Evolutionary conservation across 108 stramenopile species (phyloP).

Genomic region (Chaetoceros muelleri): DNA sequence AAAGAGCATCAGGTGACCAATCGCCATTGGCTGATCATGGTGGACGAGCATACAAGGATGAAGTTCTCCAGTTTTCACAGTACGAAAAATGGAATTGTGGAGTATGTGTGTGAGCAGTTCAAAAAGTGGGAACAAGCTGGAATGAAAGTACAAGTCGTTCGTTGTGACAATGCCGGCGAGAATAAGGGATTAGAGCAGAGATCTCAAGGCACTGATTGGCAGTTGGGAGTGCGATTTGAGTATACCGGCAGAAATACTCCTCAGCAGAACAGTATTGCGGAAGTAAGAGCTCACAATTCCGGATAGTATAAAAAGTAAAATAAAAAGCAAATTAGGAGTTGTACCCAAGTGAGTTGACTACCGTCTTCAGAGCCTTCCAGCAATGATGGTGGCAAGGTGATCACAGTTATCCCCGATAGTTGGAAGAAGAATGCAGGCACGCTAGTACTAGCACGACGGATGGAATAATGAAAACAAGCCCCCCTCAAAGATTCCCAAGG

Average conservation of each 20-base stretch:
- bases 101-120: slow-evolving; percentile 6
- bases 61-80: slow-evolving; percentile 6
- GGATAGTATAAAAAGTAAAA: too few relatives aligned
- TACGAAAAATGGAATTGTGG: slow-evolving; percentile 9
- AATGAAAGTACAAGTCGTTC: slow-evolving; percentile 2
- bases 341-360: too few relatives aligned
- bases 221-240: slow-evolving; percentile 11
- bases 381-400: too few relatives aligned
- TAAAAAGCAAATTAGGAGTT: too few relatives aligned
- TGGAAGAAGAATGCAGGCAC: too few relatives aligned
- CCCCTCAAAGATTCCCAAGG: too few relatives aligned
- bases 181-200: slow-evolving; percentile 4
- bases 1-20: neutral
- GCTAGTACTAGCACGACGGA: too few relatives aligned
- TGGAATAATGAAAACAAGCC: too few relatives aligned
- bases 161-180: slow-evolving; percentile 15
- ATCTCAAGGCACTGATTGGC: slow-evolving; percentile 8
- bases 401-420: too few relatives aligned
- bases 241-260: slow-evolving; percentile 19
- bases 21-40: slow-evolving; percentile 2
- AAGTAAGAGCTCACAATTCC: too few relatives aligned
- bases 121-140: slow-evolving; percentile 5
- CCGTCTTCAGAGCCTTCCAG: too few relatives aligned
- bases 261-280: slow-evolving; percentile 17
- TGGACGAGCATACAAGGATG: slow-evolving; percentile 7